These are phyloP conservation scores for Penicillium sclerotiorum DNA, from an alignment of 2,329 filamentous ascomycete genomes.

Conservation along the genomic window DNA sequence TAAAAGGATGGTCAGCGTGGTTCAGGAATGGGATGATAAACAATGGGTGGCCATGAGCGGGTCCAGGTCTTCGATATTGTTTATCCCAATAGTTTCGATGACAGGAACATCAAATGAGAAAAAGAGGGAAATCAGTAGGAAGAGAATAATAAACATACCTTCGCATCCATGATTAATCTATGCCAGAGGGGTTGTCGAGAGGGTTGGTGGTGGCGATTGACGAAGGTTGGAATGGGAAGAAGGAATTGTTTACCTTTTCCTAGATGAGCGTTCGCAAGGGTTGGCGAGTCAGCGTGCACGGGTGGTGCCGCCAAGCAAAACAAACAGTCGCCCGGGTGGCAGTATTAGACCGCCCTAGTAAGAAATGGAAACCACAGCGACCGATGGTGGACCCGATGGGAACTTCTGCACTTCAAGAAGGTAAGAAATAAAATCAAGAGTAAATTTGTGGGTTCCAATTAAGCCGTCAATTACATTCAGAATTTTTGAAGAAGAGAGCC, in stretches of 20 bases:
- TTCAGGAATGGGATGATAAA: background rate
- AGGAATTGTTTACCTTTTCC: constrained; percentile 31
- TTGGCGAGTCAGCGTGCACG: constrained; percentile 15
- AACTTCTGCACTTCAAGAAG: no score
- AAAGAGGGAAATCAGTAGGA: background rate
- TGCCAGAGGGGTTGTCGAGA: constrained; percentile 1
- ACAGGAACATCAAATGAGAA: background rate
- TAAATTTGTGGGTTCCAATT: no score
- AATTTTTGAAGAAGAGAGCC: no score
- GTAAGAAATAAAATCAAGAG: no score
- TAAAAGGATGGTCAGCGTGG: constrained; percentile 39
- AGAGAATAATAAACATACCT: constrained; percentile 31
- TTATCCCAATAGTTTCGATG: background rate
- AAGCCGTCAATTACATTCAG: no score
- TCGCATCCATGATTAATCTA: constrained; percentile 48
- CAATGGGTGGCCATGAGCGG: background rate
- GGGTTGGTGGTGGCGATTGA: no score
- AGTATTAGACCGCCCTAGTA: no score
- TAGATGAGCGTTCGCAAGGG: constrained; percentile 21
- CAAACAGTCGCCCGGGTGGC: constrained; percentile 19
- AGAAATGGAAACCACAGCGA: constrained; percentile 2
- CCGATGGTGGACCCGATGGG: background rate
- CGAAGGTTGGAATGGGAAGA: constrained; percentile 8
- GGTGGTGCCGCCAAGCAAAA: constrained; percentile 26
- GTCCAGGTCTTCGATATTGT: background rate